Evolutionary conservation across 768 basidiomycete species (phyloP).

Genomic region (Amanita rimosa): DNA sequence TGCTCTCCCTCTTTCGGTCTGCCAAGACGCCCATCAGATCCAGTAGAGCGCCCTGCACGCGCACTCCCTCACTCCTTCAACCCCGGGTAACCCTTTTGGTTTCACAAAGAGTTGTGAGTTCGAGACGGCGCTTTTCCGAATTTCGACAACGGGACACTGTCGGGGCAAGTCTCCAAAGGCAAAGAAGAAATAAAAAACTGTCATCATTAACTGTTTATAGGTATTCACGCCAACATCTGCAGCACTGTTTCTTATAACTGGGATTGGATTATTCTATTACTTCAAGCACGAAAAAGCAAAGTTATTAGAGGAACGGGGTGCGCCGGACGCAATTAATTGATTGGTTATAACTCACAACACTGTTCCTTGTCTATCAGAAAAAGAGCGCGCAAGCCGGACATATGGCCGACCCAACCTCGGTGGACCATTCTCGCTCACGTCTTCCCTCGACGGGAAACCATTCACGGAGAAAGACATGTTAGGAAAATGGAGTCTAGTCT

Average conservation of each 20-base stretch:
- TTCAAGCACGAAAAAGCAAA: slow-evolving; percentile 82
- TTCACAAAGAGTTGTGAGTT: not conserved
- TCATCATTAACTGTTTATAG: slow-evolving; percentile 26
- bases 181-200: not conserved
- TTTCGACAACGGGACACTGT: slow-evolving; percentile 21
- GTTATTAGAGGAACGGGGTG: slow-evolving; percentile 67
- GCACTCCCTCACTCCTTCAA: not conserved
- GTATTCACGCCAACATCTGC: slow-evolving; percentile 89
- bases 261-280: slow-evolving; percentile 75
- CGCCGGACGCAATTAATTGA: slow-evolving; percentile 12
- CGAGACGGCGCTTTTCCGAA: slow-evolving; percentile 15
- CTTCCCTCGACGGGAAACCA: slow-evolving; percentile 45
- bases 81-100: not conserved
- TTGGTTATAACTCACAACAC: not conserved
- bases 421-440: slow-evolving; percentile 71
- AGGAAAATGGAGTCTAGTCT: slow-evolving; percentile 85
- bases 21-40: not conserved
- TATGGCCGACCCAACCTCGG: slow-evolving; percentile 85
- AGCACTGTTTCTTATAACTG: slow-evolving; percentile 72
- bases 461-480: slow-evolving; percentile 80
- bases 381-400: slow-evolving; percentile 60
- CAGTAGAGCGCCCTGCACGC: not conserved
- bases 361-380: slow-evolving; percentile 31
- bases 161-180: slow-evolving; percentile 16
- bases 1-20: not conserved